These are phyloP conservation scores for Cardamine chenopodiifolia DNA, from an alignment of 345 rosid species.

Conservation along the genomic window DNA sequence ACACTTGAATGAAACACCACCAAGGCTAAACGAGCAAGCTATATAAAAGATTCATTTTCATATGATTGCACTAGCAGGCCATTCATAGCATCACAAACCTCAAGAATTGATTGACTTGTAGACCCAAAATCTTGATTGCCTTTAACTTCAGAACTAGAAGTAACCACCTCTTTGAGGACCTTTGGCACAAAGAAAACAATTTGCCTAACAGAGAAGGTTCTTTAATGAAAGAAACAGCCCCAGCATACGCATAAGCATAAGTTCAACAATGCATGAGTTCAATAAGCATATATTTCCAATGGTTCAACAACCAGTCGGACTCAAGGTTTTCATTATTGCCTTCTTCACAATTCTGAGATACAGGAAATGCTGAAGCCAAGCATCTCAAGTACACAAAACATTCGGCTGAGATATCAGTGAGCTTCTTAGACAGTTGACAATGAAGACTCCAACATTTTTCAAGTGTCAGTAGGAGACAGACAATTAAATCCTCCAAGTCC, in stretches of 20 bases:
- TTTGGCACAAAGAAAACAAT: conserved; percentile 12
- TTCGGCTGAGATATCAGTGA: conserved; percentile 57
- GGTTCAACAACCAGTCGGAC: conserved; percentile 44
- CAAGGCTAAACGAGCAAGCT: background rate
- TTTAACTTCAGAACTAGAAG: conserved; percentile 49
- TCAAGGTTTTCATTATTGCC: conserved; percentile 41
- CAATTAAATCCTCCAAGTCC: conserved; percentile 54
- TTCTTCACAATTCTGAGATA: conserved; percentile 44
- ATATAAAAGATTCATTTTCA: background rate
- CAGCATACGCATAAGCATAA: background rate
- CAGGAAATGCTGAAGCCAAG: conserved; percentile 51
- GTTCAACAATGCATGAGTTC: too few relatives aligned
- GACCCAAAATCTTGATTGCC: conserved; percentile 62
- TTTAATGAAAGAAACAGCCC: background rate
- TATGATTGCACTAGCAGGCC: background rate
- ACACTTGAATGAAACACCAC: background rate
- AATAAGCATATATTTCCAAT: too few relatives aligned
- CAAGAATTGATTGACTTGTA: conserved; percentile 75
- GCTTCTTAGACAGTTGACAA: conserved; percentile 59
- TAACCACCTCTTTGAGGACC: conserved; percentile 65
- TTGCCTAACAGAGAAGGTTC: background rate
- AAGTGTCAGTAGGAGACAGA: conserved; percentile 54
- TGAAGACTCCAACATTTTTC: conserved; percentile 73
- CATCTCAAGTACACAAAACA: conserved; percentile 62
- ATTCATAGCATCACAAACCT: conserved; percentile 47